These are phyloP conservation scores for Globisporangium cystogenes DNA, from an alignment of 352 stramenopile species.

Conservation along the genomic window DNA sequence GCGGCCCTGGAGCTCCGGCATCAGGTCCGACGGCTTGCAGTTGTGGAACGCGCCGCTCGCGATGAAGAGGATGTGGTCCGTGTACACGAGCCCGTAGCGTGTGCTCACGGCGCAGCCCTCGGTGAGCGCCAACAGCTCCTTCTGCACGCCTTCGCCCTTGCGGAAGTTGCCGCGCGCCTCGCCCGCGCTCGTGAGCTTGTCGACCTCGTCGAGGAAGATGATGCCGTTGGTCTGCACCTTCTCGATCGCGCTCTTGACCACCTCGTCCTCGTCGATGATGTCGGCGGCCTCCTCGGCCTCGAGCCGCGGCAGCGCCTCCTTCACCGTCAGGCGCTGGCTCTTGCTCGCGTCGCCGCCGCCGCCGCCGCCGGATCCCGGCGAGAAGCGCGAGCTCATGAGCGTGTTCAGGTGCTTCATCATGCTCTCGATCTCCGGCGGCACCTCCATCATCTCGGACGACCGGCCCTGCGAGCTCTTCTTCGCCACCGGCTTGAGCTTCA, in stretches of 20 bases:
- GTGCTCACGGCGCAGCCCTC: slow-evolving; percentile 96
- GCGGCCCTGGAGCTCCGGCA: slow-evolving; percentile 97
- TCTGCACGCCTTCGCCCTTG: slow-evolving; percentile 97
- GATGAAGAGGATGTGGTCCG: slow-evolving; percentile 99
- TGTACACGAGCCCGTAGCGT: slow-evolving; percentile 94
- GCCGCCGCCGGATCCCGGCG: slow-evolving; percentile 5
- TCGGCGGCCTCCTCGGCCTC: slow-evolving; percentile 67
- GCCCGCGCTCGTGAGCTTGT: slow-evolving; percentile 95
- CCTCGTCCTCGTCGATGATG: slow-evolving; percentile 72
- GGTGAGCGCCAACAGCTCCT: slow-evolving; percentile 97
- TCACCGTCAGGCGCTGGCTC: slow-evolving; percentile 59
- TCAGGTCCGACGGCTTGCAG: slow-evolving; percentile 96
- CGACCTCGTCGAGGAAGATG: slow-evolving; percentile 99
- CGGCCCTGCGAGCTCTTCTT: slow-evolving; percentile 23
- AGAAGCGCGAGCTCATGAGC: slow-evolving; percentile 52
- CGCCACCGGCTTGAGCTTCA: slow-evolving; percentile 43
- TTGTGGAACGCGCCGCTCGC: slow-evolving; percentile 94
- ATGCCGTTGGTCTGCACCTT: slow-evolving; percentile 97
- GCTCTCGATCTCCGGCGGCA: slow-evolving; percentile 73
- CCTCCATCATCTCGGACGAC: slow-evolving; percentile 66
- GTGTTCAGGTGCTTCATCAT: slow-evolving; percentile 77
- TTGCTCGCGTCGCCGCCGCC: slow-evolving; percentile 21
- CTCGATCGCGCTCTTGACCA: slow-evolving; percentile 67
- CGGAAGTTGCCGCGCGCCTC: slow-evolving; percentile 87
- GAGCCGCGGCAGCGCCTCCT: slow-evolving; percentile 64